Base-by-base conservation (phyloP, 202 grass and related monocot genomes). In the Saccharum hybrid region DNA sequence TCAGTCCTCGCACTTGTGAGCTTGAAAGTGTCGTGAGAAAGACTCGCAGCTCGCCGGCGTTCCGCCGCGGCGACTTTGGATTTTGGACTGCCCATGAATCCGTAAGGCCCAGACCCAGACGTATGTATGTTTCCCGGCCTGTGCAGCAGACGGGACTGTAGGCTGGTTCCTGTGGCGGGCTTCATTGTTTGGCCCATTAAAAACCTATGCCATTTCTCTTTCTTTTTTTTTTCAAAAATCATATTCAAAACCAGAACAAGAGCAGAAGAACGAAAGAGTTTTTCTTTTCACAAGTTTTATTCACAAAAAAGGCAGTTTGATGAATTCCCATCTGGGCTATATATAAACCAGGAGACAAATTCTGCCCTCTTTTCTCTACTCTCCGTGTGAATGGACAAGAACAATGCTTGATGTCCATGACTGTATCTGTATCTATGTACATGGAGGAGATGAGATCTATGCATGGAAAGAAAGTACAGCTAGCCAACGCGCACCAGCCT, bases 361-460 rank as follows among this genome's bases (percentile, higher is more conserved):
- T 12, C 0, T 40, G 10, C 3, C 4, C 0, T 70, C n/a, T 48
- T 14, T 14, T 16, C 41, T 46, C 6, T 19, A 34, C 0, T 43
- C 19, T 26, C 66, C 21, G 45, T 73, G 8, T 6, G 26, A 45
- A 66, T 16, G 40, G 8, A 33, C 14, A 45, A 15, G 4, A n/a
- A n/a, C 40, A 66, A 21, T 49, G 54, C 36, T 2, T 5, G 36
- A 43, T 39, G 54, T 10, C 11, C 5, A 56, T n/a, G 51, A 14
- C 9, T 45, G 42, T 45, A 42, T 0, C 8, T 42, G 41, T 12
- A 13, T 48, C 28, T 77, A 54, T 77, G 33, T 82, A 82, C 85
- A 87, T 9, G 31, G 45, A 52, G 59, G 41, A 30, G 54, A 51
- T 6, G 46, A 42, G 40, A 42, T 42, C 40, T 8, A 42, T 10